Evolutionary conservation across 257 asterid species (phyloP), one percentile per base, ranked within the genome.

Genomic region (Solanum peruvianum): DNA sequence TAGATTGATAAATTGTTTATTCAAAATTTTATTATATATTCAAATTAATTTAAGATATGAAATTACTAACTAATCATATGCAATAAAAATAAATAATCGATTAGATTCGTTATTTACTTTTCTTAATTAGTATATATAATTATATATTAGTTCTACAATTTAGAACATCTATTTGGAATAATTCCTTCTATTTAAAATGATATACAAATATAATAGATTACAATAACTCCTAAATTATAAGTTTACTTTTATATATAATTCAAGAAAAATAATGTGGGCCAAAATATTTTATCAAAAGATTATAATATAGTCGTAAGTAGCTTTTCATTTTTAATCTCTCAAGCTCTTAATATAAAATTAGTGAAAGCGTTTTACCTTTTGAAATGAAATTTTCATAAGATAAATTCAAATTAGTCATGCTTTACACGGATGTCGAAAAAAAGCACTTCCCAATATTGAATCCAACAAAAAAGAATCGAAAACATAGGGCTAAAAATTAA

Each of bases 401-500:
- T 25, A 5, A 66, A 25, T 66, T 27, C 2, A 2, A 66, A 66
- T 66, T 11, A 5, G 3, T 66, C 20, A 7, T 5, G 20, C 5
- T 16, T 4, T 2, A 66, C 2, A 66, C 0, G 1, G 14, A 0
- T 5, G 12, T 6, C 6, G 10, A 27, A 11, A 64, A 16, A 11
- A 67, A 67, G 1, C 39, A 13, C 5, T 29, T 69, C 31, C 16
- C 44, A 70, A 8, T 33, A 70, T 31, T 1, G 44, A 31, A 31
- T 15, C 77, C 42, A 69, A 15, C 44, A 20, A 33, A 16, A 66
- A 27, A 39, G n/a, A 25, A 52, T 52, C 16, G 67, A 29, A 66
- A 58, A 72, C 31, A 25, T 18, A 87, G 60, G 88, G 91, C 78
- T 25, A 69, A 37, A 49, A 84, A 85, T 82, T 20, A 89, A 83